These are phyloP conservation scores for Vararia minispora DNA, from an alignment of 768 basidiomycete genomes.

Conservation along the genomic window DNA sequence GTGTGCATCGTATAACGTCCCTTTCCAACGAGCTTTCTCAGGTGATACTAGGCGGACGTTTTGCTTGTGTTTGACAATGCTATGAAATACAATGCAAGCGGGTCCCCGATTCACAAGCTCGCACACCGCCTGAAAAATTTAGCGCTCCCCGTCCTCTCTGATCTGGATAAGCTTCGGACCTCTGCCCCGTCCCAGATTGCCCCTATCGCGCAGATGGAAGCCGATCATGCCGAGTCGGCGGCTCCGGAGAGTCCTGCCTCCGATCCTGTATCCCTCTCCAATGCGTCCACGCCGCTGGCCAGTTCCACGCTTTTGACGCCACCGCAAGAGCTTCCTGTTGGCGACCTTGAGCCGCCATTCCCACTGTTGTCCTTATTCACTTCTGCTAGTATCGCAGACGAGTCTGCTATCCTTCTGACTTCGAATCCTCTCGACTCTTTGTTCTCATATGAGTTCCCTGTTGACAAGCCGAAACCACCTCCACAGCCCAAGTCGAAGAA, in stretches of 20 bases:
- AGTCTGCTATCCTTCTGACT: conserved; percentile 42
- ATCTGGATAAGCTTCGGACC: conserved; percentile 25
- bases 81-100: conserved; percentile 70
- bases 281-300: not conserved
- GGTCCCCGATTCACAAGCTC: conserved; percentile 56
- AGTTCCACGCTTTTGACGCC: not conserved
- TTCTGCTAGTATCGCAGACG: conserved; percentile 42
- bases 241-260: not conserved
- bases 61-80: conserved; percentile 80
- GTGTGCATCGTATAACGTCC: conserved; percentile 24
- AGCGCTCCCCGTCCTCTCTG: conserved; percentile 30
- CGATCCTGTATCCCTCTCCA: not conserved
- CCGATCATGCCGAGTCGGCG: not conserved
- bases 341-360: conserved; percentile 67
- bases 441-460: conserved; percentile 56
- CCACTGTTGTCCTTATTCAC: conserved; percentile 44
- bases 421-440: conserved; percentile 54
- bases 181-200: conserved; percentile 6
- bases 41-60: conserved; percentile 56
- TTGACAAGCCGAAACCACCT: conserved; percentile 48
- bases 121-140: conserved; percentile 51
- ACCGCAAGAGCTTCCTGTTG: conserved; percentile 33
- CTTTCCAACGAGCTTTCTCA: not conserved
- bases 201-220: not conserved
- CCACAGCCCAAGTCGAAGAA: conserved; percentile 28